Base-by-base conservation (phyloP, 129 eudicot genomes). In the Scalesia atractyloides region DNA sequence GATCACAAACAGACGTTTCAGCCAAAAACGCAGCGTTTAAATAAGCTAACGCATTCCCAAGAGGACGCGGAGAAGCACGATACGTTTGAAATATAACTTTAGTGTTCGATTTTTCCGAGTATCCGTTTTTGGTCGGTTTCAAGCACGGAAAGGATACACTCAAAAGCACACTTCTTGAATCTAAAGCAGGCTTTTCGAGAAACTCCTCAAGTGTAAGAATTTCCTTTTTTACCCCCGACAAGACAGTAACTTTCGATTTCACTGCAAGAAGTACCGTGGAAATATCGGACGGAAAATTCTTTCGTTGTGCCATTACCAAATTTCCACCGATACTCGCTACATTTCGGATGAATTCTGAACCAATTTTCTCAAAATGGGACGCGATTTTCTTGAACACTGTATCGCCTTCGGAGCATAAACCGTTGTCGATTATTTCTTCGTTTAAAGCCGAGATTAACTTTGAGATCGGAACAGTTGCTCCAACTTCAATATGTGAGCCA, bases 301-400 rank as follows among this genome's bases (percentile, higher is more conserved):
- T 75, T 74, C 86, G 83, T 70, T 95, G 99, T 7, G 99, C 89
- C 91, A 95, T 95, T 5, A 88, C 89, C 57, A 95, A 76, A 83
- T 95, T 95, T n/a, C 99, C 99, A 16, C 97, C 97, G 41, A 95
- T 47, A 78, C 94, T 95, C 44, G 96, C 99, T 20, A 84, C 64
- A 75, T 95, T 95, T 61, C 97, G 76, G 14, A 95, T 33, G 18
- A 86, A 80, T 50, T 77, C 80, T 7, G 99, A 67, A 66, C 88
- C 99, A 59, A 90, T 66, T 79, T 83, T 90, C 81, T 90, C 99
- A 75, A 90, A 60, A 74, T 90, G 96, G 19, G 73, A 79, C 62
- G 94, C 96, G 53, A 95, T 75, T 77, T 83, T 88, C 39, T 72
- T 36, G 13, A 84, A 84, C 69, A 87, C 77, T 39, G 83, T 26